phyloP scores from a whole-genome alignment of 164 flowering plant species.

The Aristolochia fimbriata region DNA sequence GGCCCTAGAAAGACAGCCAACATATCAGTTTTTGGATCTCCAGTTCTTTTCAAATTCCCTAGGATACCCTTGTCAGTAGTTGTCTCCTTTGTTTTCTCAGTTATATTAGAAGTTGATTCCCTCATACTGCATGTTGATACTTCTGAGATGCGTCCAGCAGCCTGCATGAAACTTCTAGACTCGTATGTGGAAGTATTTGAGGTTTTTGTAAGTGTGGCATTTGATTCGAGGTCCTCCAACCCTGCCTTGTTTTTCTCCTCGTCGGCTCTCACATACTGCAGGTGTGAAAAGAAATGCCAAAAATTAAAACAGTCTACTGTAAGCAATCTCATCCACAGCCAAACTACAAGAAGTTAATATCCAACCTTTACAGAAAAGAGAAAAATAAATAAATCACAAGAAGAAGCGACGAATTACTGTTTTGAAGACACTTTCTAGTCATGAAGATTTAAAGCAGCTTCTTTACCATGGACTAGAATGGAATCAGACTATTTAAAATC shows the following conservation, averaged over 20 bases:
- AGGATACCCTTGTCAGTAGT: slow-evolving; percentile 6
- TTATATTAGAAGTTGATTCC: neutral
- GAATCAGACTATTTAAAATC: too few relatives aligned
- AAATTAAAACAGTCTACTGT: neutral
- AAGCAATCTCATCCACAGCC: neutral
- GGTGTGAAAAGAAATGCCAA: neutral
- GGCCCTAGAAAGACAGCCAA: slow-evolving; percentile 60
- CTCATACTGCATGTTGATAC: slow-evolving; percentile 5
- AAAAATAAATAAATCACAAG: neutral
- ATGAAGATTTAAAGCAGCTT: too few relatives aligned
- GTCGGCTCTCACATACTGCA: slow-evolving; percentile 45
- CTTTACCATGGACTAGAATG: too few relatives aligned
- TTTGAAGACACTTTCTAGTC: neutral
- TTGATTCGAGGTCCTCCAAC: slow-evolving; percentile 8
- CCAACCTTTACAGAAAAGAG: neutral
- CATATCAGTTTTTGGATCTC: slow-evolving; percentile 60
- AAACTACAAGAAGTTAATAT: neutral
- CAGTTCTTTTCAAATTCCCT: slow-evolving; percentile 15
- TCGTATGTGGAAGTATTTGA: slow-evolving; percentile 7
- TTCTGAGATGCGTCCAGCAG: neutral
- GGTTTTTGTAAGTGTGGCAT: slow-evolving; percentile 6
- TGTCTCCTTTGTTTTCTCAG: slow-evolving; percentile 4
- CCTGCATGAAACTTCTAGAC: slow-evolving; percentile 9
- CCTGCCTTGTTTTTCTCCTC: slow-evolving; percentile 8
- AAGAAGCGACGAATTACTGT: neutral